A percentile compares a stretch with the other conserved stretches of the same genome.
Evolutionary conservation across 2,329 filamentous ascomycete species (phyloP).

Genomic region (Aschersonia sp.): DNA sequence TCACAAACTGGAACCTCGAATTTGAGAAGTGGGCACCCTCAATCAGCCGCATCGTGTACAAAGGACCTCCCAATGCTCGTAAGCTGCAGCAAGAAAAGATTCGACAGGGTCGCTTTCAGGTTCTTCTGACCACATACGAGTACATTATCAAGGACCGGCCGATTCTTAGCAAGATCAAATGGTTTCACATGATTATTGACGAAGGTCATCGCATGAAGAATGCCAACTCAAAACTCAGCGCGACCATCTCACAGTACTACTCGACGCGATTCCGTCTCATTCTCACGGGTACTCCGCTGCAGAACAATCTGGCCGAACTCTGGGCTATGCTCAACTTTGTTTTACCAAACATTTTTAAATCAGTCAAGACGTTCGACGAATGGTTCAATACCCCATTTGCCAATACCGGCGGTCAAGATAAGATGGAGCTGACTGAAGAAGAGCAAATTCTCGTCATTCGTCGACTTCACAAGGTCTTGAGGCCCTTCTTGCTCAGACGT

Average conservation of each 20-base stretch:
- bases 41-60: constrained; percentile 82
- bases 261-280: constrained; percentile 89
- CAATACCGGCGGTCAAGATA: constrained; percentile 94
- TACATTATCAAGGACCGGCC: constrained; percentile 99
- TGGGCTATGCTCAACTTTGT: constrained; percentile 99
- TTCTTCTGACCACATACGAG: constrained; percentile 92
- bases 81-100: constrained; percentile 91
- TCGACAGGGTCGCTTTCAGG: constrained; percentile 88
- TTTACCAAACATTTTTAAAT: constrained; percentile 96
- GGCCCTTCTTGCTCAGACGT: constrained; percentile 93
- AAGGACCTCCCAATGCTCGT: constrained; percentile 76
- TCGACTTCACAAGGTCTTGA: constrained; percentile 91
- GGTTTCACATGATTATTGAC: constrained; percentile 99
- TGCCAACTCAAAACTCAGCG: constrained; percentile 85
- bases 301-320: constrained; percentile 91
- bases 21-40: constrained; percentile 98
- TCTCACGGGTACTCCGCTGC: constrained; percentile 88
- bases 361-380: constrained; percentile 95
- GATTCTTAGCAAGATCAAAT: constrained; percentile 93
- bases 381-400: constrained; percentile 99
- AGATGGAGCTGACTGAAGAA: constrained; percentile 99
- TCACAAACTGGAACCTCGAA: constrained; percentile 97
- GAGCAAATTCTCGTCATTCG: constrained; percentile 96
- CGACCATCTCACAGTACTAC: constrained; percentile 90
- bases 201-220: constrained; percentile 99